Base-by-base conservation (phyloP, 2,329 filamentous ascomycete genomes). In the Penicillium decumbens region DNA sequence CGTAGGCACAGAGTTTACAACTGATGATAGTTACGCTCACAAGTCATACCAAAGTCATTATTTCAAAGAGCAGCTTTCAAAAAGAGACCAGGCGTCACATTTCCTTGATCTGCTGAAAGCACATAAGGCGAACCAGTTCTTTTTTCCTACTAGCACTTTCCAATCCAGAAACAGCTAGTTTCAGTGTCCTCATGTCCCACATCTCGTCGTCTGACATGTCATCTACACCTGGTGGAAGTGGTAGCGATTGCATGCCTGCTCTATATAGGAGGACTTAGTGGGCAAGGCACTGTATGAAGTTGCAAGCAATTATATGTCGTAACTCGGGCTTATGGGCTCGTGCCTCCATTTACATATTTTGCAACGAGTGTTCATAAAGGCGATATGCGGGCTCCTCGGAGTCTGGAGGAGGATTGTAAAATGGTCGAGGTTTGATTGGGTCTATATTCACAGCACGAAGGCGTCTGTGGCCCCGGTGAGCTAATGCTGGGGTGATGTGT, bases 321-420 rank as follows among this genome's bases (percentile, higher is more conserved):
- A 61, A 41, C 40, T 60, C 57, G 3, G 58, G 58, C 23, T 60
- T 55, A 10, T 51, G 48, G 5, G 57, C 48, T 28, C 51, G 51
- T 1, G 58, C 58, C 29, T 61, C 57, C 45, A 55, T 57, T 43
- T 56, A 51, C 5, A 61, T 59, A 32, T 61, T 61, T 45, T 57
- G 49, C 18, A 61, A 35, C 1, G 58, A 61, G 6, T 60, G 50
- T 27, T 60, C 51, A 27, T 54, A 61, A 13, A 61, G 47, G 40
- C 57, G 53, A 40, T 58, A 58, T n/a, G 58, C 55, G 20, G 60
- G 49, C 33, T 56, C 55, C 15, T 60, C 57, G 12, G 53, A 58
- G 45, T 57, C 55, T 9, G 28, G n/a, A 6, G 45, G n/a, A 4
- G 37, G 37, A 6, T 39, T 39, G 37, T 39, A 25, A 15, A 20